Conservation (phyloP, 768 basidiomycete genomes). For the Phlebiopsis flavidoalba region DNA sequence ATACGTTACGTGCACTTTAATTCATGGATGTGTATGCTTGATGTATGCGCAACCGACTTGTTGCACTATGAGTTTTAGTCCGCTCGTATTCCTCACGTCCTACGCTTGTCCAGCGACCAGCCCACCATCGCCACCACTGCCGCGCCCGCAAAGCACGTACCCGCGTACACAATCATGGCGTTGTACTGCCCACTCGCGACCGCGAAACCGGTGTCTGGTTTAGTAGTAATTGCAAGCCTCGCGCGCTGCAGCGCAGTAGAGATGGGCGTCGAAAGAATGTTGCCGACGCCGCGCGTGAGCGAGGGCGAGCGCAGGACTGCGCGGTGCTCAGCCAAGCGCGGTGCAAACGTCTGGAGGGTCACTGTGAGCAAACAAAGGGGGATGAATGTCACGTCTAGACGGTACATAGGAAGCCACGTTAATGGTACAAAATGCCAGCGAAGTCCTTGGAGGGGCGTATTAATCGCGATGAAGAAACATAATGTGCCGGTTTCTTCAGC, state of each 20-base stretch:
- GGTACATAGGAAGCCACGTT: constrained; percentile 23
- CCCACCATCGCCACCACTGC: constrained; percentile 19
- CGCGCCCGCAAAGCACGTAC: constrained; percentile 27
- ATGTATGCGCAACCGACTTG: too few relatives aligned
- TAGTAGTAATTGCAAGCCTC: neutral
- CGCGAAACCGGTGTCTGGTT: constrained; percentile 12
- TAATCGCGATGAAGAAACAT: constrained; percentile 22
- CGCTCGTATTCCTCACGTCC: too few relatives aligned
- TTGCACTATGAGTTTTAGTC: too few relatives aligned
- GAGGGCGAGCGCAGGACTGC: constrained; percentile 18
- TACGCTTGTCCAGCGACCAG: constrained; percentile 13
- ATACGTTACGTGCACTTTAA: neutral
- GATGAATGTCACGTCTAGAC: neutral
- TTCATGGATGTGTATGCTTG: too few relatives aligned
- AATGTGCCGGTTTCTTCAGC: constrained; percentile 18
- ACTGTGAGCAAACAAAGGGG: neutral
- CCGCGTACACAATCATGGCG: constrained; percentile 25
- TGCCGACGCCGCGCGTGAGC: constrained; percentile 22
- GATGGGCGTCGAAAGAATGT: constrained; percentile 25
- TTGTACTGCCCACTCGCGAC: constrained; percentile 22
- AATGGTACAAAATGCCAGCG: constrained; percentile 21
- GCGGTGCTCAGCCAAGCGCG: constrained; percentile 9
- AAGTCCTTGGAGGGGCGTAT: constrained; percentile 23
- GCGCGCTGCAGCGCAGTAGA: constrained; percentile 18
- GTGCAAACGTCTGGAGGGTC: constrained; percentile 17